Percentiles rank a stretch among this genome's conserved stretches.
These are phyloP conservation scores for Irineochytrium annulatum DNA, from an alignment of 192 early-diverging fungal genomes.

Conservation along the genomic window DNA sequence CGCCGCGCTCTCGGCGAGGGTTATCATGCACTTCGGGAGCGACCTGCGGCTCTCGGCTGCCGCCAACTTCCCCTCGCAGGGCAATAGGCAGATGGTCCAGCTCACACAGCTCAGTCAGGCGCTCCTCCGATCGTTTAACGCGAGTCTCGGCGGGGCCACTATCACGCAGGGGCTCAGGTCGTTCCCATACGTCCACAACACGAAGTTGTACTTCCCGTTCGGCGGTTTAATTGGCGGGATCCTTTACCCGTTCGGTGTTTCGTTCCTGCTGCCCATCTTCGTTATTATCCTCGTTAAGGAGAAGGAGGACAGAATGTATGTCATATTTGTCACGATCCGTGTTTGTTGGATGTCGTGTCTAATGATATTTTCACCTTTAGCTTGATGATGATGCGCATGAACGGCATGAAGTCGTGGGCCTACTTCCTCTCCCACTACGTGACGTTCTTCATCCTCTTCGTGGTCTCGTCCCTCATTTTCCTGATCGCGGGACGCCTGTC, in stretches of 20 bases:
- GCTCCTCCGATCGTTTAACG: constrained; percentile 29
- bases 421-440: constrained; percentile 57
- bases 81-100: constrained; percentile 46
- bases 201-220: constrained; percentile 47
- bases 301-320: constrained; percentile 58
- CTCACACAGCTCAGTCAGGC: constrained; percentile 41
- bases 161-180: constrained; percentile 66
- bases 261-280: constrained; percentile 67
- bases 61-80: constrained; percentile 48
- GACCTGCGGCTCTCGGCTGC: constrained; percentile 45
- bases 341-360: background rate
- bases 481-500: constrained; percentile 54
- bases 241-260: constrained; percentile 71
- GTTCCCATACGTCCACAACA: constrained; percentile 50
- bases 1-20: constrained; percentile 20
- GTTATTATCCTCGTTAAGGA: constrained; percentile 68
- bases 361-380: background rate
- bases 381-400: constrained; percentile 66
- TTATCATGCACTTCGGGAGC: constrained; percentile 26
- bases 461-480: constrained; percentile 59
- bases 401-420: constrained; percentile 56
- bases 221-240: constrained; percentile 59
- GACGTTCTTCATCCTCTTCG: constrained; percentile 61
- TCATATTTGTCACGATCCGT: background rate
- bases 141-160: constrained; percentile 21